Evolutionary conservation across 2,329 filamentous ascomycete genomes (phyloP).

Genomic region (Seiridium unicorne): DNA sequence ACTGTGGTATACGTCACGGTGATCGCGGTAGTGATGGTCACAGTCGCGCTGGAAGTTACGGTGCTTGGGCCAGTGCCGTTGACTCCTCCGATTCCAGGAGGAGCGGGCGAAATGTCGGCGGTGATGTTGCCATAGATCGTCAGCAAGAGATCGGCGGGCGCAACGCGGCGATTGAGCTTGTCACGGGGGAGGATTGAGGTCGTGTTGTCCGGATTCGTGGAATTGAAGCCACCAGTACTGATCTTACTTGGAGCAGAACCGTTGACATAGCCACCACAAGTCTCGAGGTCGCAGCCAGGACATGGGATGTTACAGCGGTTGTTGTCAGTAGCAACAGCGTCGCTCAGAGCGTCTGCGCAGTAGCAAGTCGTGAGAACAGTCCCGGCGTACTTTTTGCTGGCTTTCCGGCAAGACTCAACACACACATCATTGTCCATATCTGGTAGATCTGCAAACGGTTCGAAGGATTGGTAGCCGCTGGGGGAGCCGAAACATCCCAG

Average conservation of each 20-base stretch:
- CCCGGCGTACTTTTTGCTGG: conserved; percentile 35
- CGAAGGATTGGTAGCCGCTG: conserved; percentile 34
- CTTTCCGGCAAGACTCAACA: conserved; percentile 29
- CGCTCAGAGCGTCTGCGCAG: conserved; percentile 40
- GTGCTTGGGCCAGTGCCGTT: conserved; percentile 11
- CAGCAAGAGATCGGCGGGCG: conserved; percentile 31
- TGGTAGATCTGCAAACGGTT: conserved; percentile 20
- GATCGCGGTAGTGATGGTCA: conserved; percentile 19
- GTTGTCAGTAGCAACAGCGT: conserved; percentile 34
- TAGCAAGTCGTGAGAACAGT: conserved; percentile 39
- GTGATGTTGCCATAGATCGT: conserved; percentile 41
- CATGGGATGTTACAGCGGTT: conserved; percentile 36
- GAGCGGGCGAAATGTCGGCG: conserved; percentile 25
- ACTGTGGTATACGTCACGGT: conserved; percentile 32
- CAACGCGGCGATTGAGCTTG: conserved; percentile 23
- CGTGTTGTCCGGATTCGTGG: conserved; percentile 6
- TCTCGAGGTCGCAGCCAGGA: conserved; percentile 36
- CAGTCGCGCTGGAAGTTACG: background rate
- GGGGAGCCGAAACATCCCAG: conserved; percentile 39
- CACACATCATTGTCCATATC: conserved; percentile 41
- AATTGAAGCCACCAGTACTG: conserved; percentile 3
- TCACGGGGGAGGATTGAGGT: conserved; percentile 10
- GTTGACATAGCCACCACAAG: conserved; percentile 39
- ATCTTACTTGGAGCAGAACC: background rate
- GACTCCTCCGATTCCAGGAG: conserved; percentile 31